Conservation (phyloP, 495 filamentous ascomycete genomes). For the Clavariopsis aquatica region DNA sequence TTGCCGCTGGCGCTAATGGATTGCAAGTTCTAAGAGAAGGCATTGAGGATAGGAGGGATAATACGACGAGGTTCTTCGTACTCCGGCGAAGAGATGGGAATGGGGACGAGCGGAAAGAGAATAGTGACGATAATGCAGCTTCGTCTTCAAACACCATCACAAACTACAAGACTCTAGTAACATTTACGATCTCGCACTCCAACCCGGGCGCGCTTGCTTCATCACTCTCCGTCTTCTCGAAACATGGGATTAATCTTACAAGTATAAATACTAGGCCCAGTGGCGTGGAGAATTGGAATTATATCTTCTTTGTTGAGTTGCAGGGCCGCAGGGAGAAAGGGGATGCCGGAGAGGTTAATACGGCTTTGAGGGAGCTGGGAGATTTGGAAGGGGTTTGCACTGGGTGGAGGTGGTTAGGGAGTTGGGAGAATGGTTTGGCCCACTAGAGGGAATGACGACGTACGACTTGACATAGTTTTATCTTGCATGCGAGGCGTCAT, state of each 20-base stretch:
- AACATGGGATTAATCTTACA: slow-evolving; percentile 74
- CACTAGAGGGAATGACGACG: no score
- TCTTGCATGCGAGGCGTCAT: no score
- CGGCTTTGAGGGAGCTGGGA: slow-evolving; percentile 50
- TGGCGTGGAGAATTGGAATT: slow-evolving; percentile 75
- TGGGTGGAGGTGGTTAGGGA: slow-evolving; percentile 45
- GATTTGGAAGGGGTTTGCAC: slow-evolving; percentile 35
- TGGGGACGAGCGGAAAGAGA: neutral
- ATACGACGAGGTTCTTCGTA: slow-evolving; percentile 87
- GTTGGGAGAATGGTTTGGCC: slow-evolving; percentile 31
- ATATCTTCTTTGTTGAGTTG: slow-evolving; percentile 94
- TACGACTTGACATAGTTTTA: neutral
- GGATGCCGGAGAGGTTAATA: slow-evolving; percentile 51
- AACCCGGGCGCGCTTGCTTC: slow-evolving; percentile 78
- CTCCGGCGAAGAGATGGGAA: slow-evolving; percentile 52
- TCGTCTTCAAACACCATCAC: neutral
- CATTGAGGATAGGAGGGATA: slow-evolving; percentile 82
- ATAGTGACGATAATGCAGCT: neutral
- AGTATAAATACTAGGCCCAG: slow-evolving; percentile 87
- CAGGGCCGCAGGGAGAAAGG: slow-evolving; percentile 54
- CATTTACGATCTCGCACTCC: slow-evolving; percentile 79
- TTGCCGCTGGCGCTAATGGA: slow-evolving; percentile 67
- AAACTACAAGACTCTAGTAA: slow-evolving; percentile 67
- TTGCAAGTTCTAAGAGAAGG: slow-evolving; percentile 68
- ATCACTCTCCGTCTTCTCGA: slow-evolving; percentile 74